Base-by-base conservation (phyloP, 2,329 filamentous ascomycete species). In the Scedosporium aurantiacum region DNA sequence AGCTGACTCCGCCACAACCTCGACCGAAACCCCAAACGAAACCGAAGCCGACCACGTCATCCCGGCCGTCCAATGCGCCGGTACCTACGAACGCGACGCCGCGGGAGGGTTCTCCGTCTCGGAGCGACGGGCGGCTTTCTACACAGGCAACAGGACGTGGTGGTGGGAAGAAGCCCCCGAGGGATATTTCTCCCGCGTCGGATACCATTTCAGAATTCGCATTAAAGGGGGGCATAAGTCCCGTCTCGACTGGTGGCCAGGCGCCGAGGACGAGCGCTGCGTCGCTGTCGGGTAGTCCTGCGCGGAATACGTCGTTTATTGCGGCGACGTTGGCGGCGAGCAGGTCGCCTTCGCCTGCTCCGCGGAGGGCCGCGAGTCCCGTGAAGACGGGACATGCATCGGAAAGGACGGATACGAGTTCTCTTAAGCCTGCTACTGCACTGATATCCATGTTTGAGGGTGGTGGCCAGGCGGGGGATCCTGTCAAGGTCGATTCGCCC, bases 401-500 rank as follows among this genome's bases (percentile, higher is more conserved):
- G 14, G 58, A 60, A 25, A 23, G 52, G 16, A 74, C 78, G 12
- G 83, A 89, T 68, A 81, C 81, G 8, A 79, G 77, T 1, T 76
- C 83, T 5, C 85, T 88, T 58, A 75, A 81, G 25, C 79, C 87
- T 0, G 86, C 87, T 0, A 83, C 78, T 2, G 82, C 84, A 4
- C 75, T 90, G 21, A 86, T 90, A 60, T 82, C 82, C 45, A 79
- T 89, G 74, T 90, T 90, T 65, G 88, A 91, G 72, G 76, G 79
- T 6, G 32, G 32, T 4, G 59, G 21, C 4, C 25, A 18, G 54
- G 18, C 64, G 16, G 66, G 65, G n/a, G 71, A 74, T 54, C 71
- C 72, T 3, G 67, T 71, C 5, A 76, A 75, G 68, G 75, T 68
- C 61, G 64, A 63, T 21, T 67, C 66, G 52, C 66, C 65, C 4